Base-by-base conservation (phyloP, 2,329 filamentous ascomycete species). In the Colletotrichum graminicola region DNA sequence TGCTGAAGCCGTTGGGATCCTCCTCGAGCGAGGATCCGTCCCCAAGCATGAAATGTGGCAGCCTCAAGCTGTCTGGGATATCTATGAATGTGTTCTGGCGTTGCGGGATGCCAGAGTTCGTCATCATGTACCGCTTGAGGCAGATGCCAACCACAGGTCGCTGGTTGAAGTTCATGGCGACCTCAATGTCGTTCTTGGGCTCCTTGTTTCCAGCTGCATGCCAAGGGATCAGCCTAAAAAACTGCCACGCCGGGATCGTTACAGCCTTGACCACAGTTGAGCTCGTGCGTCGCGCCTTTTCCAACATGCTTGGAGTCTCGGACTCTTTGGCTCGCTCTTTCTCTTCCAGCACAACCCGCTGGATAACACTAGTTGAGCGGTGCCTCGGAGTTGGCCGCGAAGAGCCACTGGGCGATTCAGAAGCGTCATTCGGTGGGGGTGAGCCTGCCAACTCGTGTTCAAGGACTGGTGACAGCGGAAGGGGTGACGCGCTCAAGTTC, bases 191-290 rank as follows among this genome's bases (percentile, higher is more conserved):
- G 73, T 87, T 89, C 65, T 81, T 80, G 5, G 88, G 88, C 65
- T 88, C 85, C 57, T 79, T 82, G 71, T 85, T 84, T 5, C 83
- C 81, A 4, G 87, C 79, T 1, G 94, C 94, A 78, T 97, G 94
- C 95, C 95, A 98, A 36, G 95, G 95, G 76, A 98, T 94, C 34
- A 98, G 84, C 77, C 93, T 94, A 82, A 98, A 98, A 78, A 98
- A 97, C 77, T 98, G 95, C 94, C 95, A 98, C 2, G 96, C 96
- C 47, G 95, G 95, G 84, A 98, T 97, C 70, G 95, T 91, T 18
- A 98, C 93, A 76, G 97, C 95, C 78, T 95, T 97, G 75, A 83
- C 85, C 67, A 86, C 84, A 2, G 83, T 85, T 16, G 87, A 88
- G 12, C 75, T 84, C 80, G 78, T 86, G 78, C 75, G 79, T 80